Base-by-base conservation (phyloP, 2,329 filamentous ascomycete species). In the Aphanocladium album region DNA sequence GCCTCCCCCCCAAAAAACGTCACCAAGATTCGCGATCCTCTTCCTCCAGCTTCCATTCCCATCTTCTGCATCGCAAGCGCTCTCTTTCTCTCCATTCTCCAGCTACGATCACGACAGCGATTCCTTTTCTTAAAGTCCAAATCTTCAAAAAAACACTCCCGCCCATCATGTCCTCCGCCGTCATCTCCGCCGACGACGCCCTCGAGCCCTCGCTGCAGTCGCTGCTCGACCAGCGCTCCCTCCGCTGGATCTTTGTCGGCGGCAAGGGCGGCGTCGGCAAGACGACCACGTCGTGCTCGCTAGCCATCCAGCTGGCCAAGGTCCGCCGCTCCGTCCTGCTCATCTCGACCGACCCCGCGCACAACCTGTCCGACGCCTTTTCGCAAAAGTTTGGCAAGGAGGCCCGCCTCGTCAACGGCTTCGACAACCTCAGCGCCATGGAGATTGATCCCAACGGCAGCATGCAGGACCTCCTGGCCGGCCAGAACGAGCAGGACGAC, bases 371-470 rank as follows among this genome's bases (percentile, higher is more conserved):
- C 68, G 95, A 99, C 79, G 95, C 95, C 63, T 99, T 99, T 77
- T 91, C 91, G 67, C 93, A 99, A 77, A 99, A 99, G 79, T 99
- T 99, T 72, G 95, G 95, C 80, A 99, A 99, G 82, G 95, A 99
- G 77, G 95, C 95, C 58, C 87, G 92, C 64, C 86, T 96, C 43
- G 83, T 99, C 66, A 88, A 96, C 68, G 95, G 95, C 67, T 97
- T 96, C 72, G 86, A 88, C 37, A 97, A 97, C 76, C 81, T 99
- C 67, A 96, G 91, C 73, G 95, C 95, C 64, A 99, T 99, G 95
- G 95, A 99, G 78, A 98, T 99, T 69, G 95, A 99, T 72, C 95
- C 95, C 57, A 98, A 96, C 73, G 95, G 93, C 52, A 96, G 91
- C 72, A 96, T 99, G 75, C 95, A 97, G 77, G 95, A 99, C 73